Conservation (phyloP, 805 yeast genomes). For the Schizosaccharomyces octosporus region DNA sequence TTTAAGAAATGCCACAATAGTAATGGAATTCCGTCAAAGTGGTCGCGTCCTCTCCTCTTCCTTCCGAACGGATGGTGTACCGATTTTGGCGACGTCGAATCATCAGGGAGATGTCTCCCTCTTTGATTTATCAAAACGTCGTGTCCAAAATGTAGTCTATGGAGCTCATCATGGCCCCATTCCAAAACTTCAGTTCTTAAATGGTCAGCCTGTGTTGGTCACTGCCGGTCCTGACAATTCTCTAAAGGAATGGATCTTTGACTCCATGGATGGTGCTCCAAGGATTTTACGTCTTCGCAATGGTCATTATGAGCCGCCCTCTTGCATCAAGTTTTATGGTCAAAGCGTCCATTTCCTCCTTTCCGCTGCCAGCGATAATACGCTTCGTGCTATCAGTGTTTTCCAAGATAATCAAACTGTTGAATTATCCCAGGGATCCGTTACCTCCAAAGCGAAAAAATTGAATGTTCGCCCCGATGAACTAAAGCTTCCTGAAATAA, state of each 20-base stretch:
- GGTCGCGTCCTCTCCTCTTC: conserved; percentile 34
- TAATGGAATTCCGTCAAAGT: conserved; percentile 22
- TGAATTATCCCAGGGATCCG: conserved; percentile 59
- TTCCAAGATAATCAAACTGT: conserved; percentile 93
- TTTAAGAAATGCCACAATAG: conserved; percentile 33
- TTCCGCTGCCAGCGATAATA: conserved; percentile 65
- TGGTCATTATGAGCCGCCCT: conserved; percentile 89
- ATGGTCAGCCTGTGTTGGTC: conserved; percentile 77
- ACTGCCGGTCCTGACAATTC: conserved; percentile 82
- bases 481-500: conserved; percentile 47
- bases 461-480: conserved; percentile 11
- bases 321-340: conserved; percentile 49
- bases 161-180: conserved; percentile 44
- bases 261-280: conserved; percentile 36
- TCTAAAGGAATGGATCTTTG: conserved; percentile 20
- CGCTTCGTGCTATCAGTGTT: conserved; percentile 78
- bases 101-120: conserved; percentile 63
- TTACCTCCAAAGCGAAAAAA: conserved; percentile 20
- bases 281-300: conserved; percentile 80
- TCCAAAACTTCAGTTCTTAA: conserved; percentile 46
- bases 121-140: conserved; percentile 48
- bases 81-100: conserved; percentile 61
- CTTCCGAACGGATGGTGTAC: conserved; percentile 71
- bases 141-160: conserved; percentile 54
- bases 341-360: conserved; percentile 59